Conservation (phyloP, 148 eudicot genomes). For the Rhododendron williamsianum region DNA sequence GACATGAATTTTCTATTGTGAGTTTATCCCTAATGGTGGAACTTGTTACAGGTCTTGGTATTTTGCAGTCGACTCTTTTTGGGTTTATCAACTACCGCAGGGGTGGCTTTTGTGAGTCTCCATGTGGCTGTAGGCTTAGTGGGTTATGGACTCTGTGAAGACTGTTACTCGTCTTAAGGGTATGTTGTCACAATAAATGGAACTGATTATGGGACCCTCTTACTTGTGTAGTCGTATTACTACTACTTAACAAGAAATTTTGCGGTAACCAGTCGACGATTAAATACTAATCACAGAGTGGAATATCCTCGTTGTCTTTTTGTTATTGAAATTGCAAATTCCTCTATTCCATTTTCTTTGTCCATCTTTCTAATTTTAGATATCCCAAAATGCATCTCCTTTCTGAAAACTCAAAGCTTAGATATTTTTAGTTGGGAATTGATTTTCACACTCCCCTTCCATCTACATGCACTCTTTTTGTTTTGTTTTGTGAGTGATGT, state of each 20-base stretch:
- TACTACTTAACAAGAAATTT: not conserved
- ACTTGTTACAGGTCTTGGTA: conserved; percentile 10
- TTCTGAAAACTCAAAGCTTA: not conserved
- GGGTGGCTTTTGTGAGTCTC: conserved; percentile 30
- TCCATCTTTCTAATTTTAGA: not conserved
- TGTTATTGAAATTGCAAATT: not conserved
- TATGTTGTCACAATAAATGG: conserved; percentile 17
- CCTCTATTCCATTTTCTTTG: not conserved
- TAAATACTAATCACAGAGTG: not conserved
- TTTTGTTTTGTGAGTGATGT: no score
- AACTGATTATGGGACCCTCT: not conserved
- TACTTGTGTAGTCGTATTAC: not conserved
- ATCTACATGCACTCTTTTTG: no score
- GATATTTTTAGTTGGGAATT: not conserved
- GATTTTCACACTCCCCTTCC: no score
- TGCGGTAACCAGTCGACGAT: not conserved
- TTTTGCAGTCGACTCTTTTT: conserved; percentile 9
- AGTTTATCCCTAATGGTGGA: not conserved
- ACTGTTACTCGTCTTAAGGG: conserved; percentile 43
- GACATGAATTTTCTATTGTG: not conserved
- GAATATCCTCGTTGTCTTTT: not conserved
- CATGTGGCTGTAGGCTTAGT: conserved; percentile 78
- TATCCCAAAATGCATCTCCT: not conserved
- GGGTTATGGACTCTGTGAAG: conserved; percentile 51
- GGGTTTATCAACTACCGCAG: conserved; percentile 4